phyloP scores from a whole-genome alignment of 495 filamentous ascomycete genomes.

The Penicillium steckii region DNA sequence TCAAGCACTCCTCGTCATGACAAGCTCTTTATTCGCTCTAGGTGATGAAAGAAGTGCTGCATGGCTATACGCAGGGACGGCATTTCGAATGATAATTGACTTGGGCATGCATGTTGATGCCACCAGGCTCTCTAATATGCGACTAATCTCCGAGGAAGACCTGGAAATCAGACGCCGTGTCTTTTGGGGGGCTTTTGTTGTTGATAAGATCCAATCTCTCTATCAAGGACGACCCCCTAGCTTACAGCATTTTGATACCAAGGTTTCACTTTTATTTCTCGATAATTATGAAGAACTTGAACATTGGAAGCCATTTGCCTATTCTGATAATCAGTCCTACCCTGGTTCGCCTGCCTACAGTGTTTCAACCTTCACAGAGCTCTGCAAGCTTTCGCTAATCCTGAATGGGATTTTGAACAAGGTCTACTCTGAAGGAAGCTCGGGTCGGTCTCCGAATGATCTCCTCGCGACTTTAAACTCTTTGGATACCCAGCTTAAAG shows the following conservation, averaged over 20 bases:
- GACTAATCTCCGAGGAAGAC: slow-evolving; percentile 28
- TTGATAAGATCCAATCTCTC: slow-evolving; percentile 37
- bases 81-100: slow-evolving; percentile 39
- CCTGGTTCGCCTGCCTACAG: slow-evolving; percentile 18
- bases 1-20: slow-evolving; percentile 27
- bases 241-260: slow-evolving; percentile 25
- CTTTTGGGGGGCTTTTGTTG: slow-evolving; percentile 42
- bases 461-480: slow-evolving; percentile 13
- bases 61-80: slow-evolving; percentile 40
- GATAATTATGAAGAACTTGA: slow-evolving; percentile 38
- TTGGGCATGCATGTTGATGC: slow-evolving; percentile 35
- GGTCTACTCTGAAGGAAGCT: slow-evolving; percentile 29
- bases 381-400: slow-evolving; percentile 26
- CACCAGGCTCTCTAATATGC: slow-evolving; percentile 17
- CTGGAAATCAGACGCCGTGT: slow-evolving; percentile 41
- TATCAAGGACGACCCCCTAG: slow-evolving; percentile 33
- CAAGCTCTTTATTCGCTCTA: slow-evolving; percentile 28
- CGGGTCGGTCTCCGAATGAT: slow-evolving; percentile 12
- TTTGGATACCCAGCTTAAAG: slow-evolving; percentile 14
- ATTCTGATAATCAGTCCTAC: slow-evolving; percentile 15
- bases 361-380: slow-evolving; percentile 26
- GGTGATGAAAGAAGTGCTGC: slow-evolving; percentile 28
- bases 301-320: slow-evolving; percentile 24
- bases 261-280: slow-evolving; percentile 26
- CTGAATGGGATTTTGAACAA: slow-evolving; percentile 26